phyloP scores from a whole-genome alignment of 257 asterid species.

The Ligustrum vulgare region DNA sequence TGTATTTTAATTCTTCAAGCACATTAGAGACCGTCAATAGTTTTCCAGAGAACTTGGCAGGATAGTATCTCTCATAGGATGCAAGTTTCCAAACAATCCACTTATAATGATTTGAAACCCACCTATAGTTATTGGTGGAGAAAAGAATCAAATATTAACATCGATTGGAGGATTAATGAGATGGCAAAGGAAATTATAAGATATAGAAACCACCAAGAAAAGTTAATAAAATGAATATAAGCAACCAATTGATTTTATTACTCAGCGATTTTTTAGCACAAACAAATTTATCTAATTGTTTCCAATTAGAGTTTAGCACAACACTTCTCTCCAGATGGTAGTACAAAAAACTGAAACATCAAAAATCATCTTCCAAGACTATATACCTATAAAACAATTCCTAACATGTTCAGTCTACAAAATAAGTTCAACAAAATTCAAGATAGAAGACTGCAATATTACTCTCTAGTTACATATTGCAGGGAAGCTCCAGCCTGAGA shows the following conservation, averaged over 20 bases:
- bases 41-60: constrained; percentile 65
- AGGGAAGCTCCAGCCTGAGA: constrained; percentile 70
- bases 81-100: constrained; percentile 98
- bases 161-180: background rate
- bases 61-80: constrained; percentile 83
- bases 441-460: constrained; percentile 28
- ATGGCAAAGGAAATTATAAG: background rate
- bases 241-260: background rate
- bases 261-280: background rate
- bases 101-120: constrained; percentile 90
- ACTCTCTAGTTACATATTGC: constrained; percentile 74
- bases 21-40: constrained; percentile 69
- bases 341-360: constrained; percentile 8
- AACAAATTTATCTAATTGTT: background rate
- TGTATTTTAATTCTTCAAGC: constrained; percentile 82
- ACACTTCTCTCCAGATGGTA: constrained; percentile 11
- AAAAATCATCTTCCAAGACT: background rate
- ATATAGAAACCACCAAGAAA: constrained; percentile 10
- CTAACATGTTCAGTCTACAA: background rate
- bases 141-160: constrained; percentile 1
- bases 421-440: constrained; percentile 1
- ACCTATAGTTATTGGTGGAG: constrained; percentile 44
- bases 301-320: background rate
- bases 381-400: background rate
- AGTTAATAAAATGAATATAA: constrained; percentile 17